Conservation (phyloP, 139 green algal genomes). For the Auxenochlorella protothecoides region DNA sequence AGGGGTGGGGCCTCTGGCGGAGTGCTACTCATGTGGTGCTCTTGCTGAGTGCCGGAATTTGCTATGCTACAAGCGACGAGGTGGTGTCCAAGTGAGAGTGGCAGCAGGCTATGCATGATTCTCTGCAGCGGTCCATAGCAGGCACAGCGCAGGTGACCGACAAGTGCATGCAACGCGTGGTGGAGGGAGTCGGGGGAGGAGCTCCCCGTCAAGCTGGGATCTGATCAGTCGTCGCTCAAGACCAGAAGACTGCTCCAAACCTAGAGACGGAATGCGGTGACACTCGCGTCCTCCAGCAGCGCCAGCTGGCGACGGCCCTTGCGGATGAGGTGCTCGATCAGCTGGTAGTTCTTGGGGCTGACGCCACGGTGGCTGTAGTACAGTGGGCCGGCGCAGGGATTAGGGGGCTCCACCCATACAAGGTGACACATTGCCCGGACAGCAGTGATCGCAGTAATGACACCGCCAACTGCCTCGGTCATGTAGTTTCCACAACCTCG, state of each 20-base stretch:
- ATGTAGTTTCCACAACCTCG: not conserved
- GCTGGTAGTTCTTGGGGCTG: constrained; percentile 10
- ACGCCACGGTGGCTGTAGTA: constrained; percentile 5
- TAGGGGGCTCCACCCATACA: too few species aligned
- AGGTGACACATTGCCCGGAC: too few species aligned
- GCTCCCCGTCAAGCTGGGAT: too few species aligned
- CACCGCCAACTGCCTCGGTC: not conserved
- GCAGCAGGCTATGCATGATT: not conserved
- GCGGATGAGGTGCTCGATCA: constrained; percentile 23
- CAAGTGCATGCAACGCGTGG: not conserved
- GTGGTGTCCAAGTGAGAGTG: too few species aligned
- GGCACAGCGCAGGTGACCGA: not conserved
- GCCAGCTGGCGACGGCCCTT: constrained; percentile 21
- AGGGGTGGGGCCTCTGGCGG: too few species aligned
- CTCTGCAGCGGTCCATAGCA: not conserved
- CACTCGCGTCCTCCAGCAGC: constrained; percentile 1
- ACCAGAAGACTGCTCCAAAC: not conserved
- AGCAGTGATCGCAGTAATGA: too few species aligned
- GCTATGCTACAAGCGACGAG: too few species aligned
- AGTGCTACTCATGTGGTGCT: too few species aligned
- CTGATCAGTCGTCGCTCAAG: too few species aligned
- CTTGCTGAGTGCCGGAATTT: too few species aligned
- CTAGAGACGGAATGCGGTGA: not conserved
- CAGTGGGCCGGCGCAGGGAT: too few species aligned
- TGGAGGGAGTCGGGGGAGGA: not conserved